A percentile compares a stretch with the other conserved stretches of the same genome.
phyloP scores from a whole-genome alignment of 2,329 filamentous ascomycete species.

The Paraphaeosphaeria minitans region DNA sequence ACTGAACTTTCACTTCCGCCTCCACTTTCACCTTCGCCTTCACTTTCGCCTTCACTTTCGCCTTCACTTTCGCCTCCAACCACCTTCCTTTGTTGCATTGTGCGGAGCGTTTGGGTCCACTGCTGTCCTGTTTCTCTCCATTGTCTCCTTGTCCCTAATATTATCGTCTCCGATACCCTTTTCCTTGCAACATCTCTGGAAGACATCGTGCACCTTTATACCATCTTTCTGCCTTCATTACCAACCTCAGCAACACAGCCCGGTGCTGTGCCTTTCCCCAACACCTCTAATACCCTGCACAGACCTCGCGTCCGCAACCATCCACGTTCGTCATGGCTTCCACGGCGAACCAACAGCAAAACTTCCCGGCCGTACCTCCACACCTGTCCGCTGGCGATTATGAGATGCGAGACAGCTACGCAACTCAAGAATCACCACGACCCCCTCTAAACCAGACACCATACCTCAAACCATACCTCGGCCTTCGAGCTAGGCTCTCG shows the following conservation, averaged over 20 bases:
- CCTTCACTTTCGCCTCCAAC: constrained; percentile 27
- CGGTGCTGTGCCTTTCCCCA: constrained; percentile 21
- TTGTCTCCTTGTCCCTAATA: constrained; percentile 29
- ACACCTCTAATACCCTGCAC: constrained; percentile 36
- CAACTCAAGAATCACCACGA: constrained; percentile 60
- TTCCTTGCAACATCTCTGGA: constrained; percentile 30
- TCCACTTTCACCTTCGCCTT: constrained; percentile 26
- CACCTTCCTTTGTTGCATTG: constrained; percentile 45
- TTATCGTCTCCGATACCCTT: constrained; percentile 15
- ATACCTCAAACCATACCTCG: constrained; percentile 87
- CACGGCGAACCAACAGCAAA: constrained; percentile 59
- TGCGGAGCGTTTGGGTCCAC: constrained; percentile 38
- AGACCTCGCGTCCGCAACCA: constrained; percentile 40
- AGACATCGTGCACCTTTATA: constrained; percentile 30
- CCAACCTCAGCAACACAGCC: constrained; percentile 10
- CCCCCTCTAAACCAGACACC: constrained; percentile 66
- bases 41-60: constrained; percentile 27
- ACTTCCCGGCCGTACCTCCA: constrained; percentile 61
- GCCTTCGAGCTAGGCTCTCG: constrained; percentile 84
- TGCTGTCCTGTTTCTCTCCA: constrained; percentile 31
- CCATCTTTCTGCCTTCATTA: constrained; percentile 10
- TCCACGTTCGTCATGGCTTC: constrained; percentile 50
- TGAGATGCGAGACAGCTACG: constrained; percentile 67
- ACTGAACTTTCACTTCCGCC: constrained; percentile 27
- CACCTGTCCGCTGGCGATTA: constrained; percentile 65